Base-by-base conservation (phyloP, 495 filamentous ascomycete species). In the Lichina pygmaea region DNA sequence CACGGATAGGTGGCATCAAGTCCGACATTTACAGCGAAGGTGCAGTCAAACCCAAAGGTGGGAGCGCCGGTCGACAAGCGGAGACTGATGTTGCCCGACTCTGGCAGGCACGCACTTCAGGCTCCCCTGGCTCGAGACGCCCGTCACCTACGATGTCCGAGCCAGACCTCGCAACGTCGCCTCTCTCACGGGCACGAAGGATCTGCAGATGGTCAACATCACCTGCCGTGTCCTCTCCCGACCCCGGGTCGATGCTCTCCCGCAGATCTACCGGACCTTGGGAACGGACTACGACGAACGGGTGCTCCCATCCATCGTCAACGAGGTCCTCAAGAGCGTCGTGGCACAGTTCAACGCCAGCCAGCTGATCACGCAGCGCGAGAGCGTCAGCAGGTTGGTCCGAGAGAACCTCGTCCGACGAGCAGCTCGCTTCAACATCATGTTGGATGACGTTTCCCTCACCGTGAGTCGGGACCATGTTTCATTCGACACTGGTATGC, bases 171-270 rank as follows among this genome's bases (percentile, higher is more conserved):
- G 91, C 54, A 93, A 86, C 57, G 89, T 97, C 49, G 78, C 89
- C 50, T 97, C 89, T 55, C 77, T 97, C 46, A 95, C 89, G 46
- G 89, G 91, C 52, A 97, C 89, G 56, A 97, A 97, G 64, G 89
- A 97, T 62, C 65, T 97, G 58, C 89, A 97, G 70, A 97, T 97
- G 89, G 89, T 97, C 59, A 97, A 97, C 71, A 97, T 97, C 60
- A 97, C 91, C 56, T 97, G 89, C 65, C 91, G 89, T 85, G 89
- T 97, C 43, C 82, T 97, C 46, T 93, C 85, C 41, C 71, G 81
- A 57, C 89, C 89, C 48, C 74, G 79, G 36, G 66, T 95, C 53
- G 72, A 81, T 46, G 80, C 86, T 33, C 75, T 97, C 32, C 89
- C 89, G 6, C 81, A 86, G 59, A 95, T 97, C 52, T 97, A 94